phyloP scores from a whole-genome alignment of 257 asterid genomes.

The Galeopsis tetrahit region DNA sequence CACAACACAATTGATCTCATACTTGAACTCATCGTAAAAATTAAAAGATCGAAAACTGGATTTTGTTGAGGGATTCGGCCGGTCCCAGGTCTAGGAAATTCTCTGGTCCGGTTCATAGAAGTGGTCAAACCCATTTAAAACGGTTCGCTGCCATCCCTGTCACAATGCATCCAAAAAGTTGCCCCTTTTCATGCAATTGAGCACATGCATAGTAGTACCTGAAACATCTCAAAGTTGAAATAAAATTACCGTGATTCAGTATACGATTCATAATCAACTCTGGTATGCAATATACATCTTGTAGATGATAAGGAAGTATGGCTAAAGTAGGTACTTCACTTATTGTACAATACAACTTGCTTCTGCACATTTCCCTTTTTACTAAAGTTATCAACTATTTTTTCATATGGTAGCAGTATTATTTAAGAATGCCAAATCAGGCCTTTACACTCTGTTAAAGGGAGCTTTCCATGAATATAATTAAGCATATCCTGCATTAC shows the following conservation, averaged over 20 bases:
- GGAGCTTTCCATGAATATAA: constrained; percentile 28
- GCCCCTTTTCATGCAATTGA: constrained; percentile 23
- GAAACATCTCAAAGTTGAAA: constrained; percentile 15
- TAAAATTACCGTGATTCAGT: constrained; percentile 9
- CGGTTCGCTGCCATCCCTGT: background rate
- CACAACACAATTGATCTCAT: too few relatives aligned
- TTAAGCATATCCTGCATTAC: constrained; percentile 13
- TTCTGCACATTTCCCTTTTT: constrained; percentile 26
- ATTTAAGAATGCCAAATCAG: constrained; percentile 37
- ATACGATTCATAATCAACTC: background rate
- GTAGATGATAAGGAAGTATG: background rate
- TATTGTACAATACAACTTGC: constrained; percentile 43
- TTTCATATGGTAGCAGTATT: constrained; percentile 7
- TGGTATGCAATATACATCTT: background rate
- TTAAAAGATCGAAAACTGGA: too few relatives aligned
- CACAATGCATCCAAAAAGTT: background rate
- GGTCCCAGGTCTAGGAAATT: too few relatives aligned
- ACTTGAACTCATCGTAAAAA: too few relatives aligned
- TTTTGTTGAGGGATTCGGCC: too few relatives aligned
- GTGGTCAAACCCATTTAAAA: background rate
- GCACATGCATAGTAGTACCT: constrained; percentile 29
- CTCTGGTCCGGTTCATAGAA: background rate
- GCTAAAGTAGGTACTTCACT: constrained; percentile 26
- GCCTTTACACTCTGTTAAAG: constrained; percentile 35
- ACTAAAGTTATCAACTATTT: constrained; percentile 28